Evolutionary conservation across 257 asterid species (phyloP).

Genomic region (Penstemon davidsonii): DNA sequence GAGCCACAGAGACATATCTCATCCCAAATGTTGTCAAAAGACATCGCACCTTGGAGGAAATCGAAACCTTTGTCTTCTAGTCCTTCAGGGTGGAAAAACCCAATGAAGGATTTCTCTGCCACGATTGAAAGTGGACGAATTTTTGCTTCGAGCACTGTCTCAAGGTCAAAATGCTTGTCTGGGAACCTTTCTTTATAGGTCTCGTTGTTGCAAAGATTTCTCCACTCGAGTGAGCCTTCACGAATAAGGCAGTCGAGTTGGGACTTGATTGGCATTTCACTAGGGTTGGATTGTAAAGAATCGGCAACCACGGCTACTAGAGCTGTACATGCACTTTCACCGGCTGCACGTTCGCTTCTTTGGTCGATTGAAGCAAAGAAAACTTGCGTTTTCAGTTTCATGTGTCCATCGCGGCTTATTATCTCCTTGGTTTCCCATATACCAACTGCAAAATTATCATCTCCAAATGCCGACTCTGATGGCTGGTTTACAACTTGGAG

Average conservation of each 20-base stretch:
- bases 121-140: slow-evolving; percentile 59
- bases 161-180: slow-evolving; percentile 90
- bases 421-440: slow-evolving; percentile 75
- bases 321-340: slow-evolving; percentile 88
- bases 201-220: slow-evolving; percentile 71
- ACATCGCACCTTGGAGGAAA: slow-evolving; percentile 74
- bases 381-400: slow-evolving; percentile 67
- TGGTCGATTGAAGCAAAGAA: slow-evolving; percentile 90
- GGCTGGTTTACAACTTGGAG: slow-evolving; percentile 29
- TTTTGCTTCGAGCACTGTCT: slow-evolving; percentile 67
- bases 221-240: slow-evolving; percentile 87
- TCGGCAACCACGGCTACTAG: slow-evolving; percentile 82
- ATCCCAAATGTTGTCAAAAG: slow-evolving; percentile 84
- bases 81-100: slow-evolving; percentile 77
- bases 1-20: slow-evolving; percentile 45
- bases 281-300: slow-evolving; percentile 60
- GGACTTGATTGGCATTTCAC: slow-evolving; percentile 71
- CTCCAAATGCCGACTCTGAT: slow-evolving; percentile 58
- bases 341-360: slow-evolving; percentile 79
- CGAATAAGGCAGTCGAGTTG: slow-evolving; percentile 81
- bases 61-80: slow-evolving; percentile 56
- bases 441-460: slow-evolving; percentile 70
- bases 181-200: slow-evolving; percentile 58
- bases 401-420: slow-evolving; percentile 67
- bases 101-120: slow-evolving; percentile 69